Conservation (phyloP, 768 basidiomycete species). For the Serendipita sp. region DNA sequence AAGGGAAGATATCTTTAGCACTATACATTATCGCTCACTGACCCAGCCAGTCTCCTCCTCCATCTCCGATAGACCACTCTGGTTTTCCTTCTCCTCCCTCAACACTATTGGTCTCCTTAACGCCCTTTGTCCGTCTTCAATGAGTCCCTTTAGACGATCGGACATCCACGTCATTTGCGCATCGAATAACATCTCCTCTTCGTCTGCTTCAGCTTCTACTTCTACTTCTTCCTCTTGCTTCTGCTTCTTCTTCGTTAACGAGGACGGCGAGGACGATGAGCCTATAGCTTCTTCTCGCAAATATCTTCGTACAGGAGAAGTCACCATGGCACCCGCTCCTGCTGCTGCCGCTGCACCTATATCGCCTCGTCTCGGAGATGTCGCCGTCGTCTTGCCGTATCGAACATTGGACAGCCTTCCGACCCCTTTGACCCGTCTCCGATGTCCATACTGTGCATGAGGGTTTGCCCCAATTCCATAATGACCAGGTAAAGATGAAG, state of each 20-base stretch:
- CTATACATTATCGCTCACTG: too few species aligned
- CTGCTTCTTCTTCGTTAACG: slow-evolving; percentile 4
- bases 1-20: too few species aligned
- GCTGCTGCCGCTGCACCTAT: too few species aligned
- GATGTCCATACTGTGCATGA: background rate
- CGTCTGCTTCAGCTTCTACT: slow-evolving; percentile 8
- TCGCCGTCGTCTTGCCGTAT: too few species aligned
- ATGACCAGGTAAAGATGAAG: too few species aligned
- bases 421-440: too few species aligned
- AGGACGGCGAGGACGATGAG: slow-evolving; percentile 8
- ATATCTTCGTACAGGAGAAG: background rate
- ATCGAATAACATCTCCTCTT: slow-evolving; percentile 25
- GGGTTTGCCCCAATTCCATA: background rate
- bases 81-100: background rate
- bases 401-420: too few species aligned
- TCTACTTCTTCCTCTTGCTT: background rate
- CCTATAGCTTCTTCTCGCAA: slow-evolving; percentile 12
- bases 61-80: too few species aligned
- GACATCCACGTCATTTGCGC: slow-evolving; percentile 76
- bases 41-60: too few species aligned
- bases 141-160: slow-evolving; percentile 47
- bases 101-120: slow-evolving; percentile 56
- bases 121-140: slow-evolving; percentile 65
- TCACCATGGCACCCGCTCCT: too few species aligned
- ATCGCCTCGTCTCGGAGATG: too few species aligned